Evolutionary conservation across 768 basidiomycete genomes (phyloP).

Genomic region (Coprinellus aureogranulatus): DNA sequence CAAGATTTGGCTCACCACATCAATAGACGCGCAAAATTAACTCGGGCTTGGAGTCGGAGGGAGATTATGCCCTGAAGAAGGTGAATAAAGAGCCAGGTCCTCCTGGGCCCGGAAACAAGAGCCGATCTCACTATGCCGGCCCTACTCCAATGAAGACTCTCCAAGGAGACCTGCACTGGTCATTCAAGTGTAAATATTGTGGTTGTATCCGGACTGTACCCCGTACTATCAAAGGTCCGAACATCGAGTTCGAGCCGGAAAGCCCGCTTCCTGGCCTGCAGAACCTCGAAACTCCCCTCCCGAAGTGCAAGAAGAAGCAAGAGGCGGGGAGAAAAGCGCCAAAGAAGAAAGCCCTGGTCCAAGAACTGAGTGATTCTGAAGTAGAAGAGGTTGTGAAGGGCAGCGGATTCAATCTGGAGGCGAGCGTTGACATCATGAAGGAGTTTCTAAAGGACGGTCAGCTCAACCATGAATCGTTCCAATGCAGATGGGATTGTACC

Average conservation of each 20-base stretch:
- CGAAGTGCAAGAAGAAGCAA: background rate
- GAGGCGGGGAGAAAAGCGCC: background rate
- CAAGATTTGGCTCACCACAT: background rate
- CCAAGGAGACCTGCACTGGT: background rate
- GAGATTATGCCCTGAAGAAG: constrained; percentile 1
- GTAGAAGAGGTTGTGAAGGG: background rate
- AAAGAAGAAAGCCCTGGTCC: background rate
- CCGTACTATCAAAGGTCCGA: background rate
- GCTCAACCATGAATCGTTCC: constrained; percentile 25
- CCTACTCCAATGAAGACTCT: background rate
- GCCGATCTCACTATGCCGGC: background rate
- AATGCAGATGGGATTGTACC: constrained; percentile 25
- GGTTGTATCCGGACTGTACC: background rate
- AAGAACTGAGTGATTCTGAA: background rate
- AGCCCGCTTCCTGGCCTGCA: background rate
- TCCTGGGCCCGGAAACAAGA: background rate
- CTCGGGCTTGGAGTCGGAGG: constrained; percentile 11
- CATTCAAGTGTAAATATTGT: constrained; percentile 10
- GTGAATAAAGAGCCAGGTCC: background rate
- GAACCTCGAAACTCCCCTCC: background rate
- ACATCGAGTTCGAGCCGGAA: background rate
- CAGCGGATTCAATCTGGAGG: constrained; percentile 12
- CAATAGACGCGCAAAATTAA: background rate
- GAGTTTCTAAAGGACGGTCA: constrained; percentile 30
- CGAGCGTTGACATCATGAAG: constrained; percentile 24